A percentile compares a stretch with the other conserved stretches of the same genome.
phyloP scores from a whole-genome alignment of 768 basidiomycete genomes.

The Termitomyces sp. region DNA sequence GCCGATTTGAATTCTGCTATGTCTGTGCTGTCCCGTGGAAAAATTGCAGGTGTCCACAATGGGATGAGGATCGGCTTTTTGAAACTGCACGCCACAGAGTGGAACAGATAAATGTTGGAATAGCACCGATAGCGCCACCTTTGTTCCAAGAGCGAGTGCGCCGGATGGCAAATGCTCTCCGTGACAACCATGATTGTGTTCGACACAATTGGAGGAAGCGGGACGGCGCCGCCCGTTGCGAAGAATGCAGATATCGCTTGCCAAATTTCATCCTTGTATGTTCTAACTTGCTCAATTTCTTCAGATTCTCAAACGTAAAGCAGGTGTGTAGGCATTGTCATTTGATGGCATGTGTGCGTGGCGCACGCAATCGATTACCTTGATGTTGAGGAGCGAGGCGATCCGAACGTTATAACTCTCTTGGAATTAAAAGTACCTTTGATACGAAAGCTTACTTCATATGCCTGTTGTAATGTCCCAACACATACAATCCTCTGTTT shows the following conservation, averaged over 20 bases:
- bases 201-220: conserved; percentile 39
- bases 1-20: conserved; percentile 58
- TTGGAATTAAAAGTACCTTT: neutral
- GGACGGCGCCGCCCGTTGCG: conserved; percentile 35
- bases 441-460: neutral
- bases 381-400: neutral
- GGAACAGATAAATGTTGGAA: conserved; percentile 20
- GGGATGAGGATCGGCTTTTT: conserved; percentile 47
- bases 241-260: conserved; percentile 28
- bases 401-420: neutral
- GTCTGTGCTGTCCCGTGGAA: conserved; percentile 60
- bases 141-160: conserved; percentile 25
- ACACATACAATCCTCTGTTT: neutral
- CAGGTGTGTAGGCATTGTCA: conserved; percentile 31
- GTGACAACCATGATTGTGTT: conserved; percentile 50
- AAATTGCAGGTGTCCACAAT: conserved; percentile 52
- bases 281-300: neutral
- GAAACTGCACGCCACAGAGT: conserved; percentile 32
- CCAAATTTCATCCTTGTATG: conserved; percentile 11
- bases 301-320: conserved; percentile 13
- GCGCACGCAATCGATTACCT: conserved; percentile 30
- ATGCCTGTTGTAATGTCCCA: neutral
- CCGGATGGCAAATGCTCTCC: conserved; percentile 29
- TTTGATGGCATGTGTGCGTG: conserved; percentile 31
- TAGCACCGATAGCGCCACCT: conserved; percentile 20